These are phyloP conservation scores for Anisogramma anomala DNA, from an alignment of 2,329 filamentous ascomycete species.

Conservation along the genomic window DNA sequence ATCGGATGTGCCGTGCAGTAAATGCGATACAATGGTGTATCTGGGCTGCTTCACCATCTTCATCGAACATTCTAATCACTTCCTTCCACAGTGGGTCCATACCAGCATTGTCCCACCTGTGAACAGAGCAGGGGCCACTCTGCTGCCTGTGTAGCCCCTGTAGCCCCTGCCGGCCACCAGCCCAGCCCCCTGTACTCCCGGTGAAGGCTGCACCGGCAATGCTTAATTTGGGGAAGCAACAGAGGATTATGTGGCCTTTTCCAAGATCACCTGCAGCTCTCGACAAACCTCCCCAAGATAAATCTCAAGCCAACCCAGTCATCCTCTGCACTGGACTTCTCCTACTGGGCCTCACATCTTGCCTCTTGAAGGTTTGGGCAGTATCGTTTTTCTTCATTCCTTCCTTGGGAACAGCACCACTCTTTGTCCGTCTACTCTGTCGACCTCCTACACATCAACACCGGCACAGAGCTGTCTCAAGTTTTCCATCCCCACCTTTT, in stretches of 20 bases:
- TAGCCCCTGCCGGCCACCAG: conserved; percentile 3
- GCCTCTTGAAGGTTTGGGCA: conserved; percentile 28
- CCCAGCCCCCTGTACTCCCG: conserved; percentile 11
- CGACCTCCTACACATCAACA: background rate
- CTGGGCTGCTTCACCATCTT: background rate
- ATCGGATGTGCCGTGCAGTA: conserved; percentile 2
- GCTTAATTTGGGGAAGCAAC: no score
- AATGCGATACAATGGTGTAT: background rate
- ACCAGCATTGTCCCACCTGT: no score
- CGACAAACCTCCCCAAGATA: conserved; percentile 10
- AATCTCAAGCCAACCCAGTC: conserved; percentile 9
- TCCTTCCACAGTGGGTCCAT: background rate
- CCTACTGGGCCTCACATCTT: conserved; percentile 12
- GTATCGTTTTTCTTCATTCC: conserved; percentile 14
- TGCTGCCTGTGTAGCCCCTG: background rate
- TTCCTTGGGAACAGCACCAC: conserved; percentile 21
- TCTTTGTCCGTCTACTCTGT: conserved; percentile 18
- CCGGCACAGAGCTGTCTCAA: conserved; percentile 9
- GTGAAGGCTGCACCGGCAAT: background rate
- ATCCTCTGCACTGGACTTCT: conserved; percentile 1
- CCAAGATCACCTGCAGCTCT: no score
- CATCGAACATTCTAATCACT: conserved; percentile 12
- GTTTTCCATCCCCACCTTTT: conserved; percentile 4
- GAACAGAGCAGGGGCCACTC: no score
- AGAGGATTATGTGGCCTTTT: no score